A percentile compares a stretch with the other conserved stretches of the same genome.
These are phyloP conservation scores for Terana coerulea DNA, from an alignment of 768 basidiomycete species.

Conservation along the genomic window DNA sequence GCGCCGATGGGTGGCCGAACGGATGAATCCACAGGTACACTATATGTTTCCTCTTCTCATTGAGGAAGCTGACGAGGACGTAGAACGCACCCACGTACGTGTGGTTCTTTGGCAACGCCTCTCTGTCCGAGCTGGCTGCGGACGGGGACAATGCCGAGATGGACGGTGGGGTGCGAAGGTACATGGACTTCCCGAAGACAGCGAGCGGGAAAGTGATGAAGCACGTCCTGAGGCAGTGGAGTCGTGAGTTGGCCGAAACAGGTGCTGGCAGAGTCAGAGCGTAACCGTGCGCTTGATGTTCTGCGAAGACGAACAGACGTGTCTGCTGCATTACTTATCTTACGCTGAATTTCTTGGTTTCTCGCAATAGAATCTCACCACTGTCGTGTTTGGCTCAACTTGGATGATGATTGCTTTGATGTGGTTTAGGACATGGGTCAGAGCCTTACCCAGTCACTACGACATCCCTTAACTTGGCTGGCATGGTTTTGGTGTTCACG, in stretches of 20 bases:
- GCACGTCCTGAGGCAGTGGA: constrained; percentile 70
- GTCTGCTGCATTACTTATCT: no score
- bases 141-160: background rate
- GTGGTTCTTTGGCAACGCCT: constrained; percentile 77
- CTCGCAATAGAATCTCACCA: no score
- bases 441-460: no score
- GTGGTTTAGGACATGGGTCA: no score
- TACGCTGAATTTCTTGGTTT: no score
- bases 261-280: constrained; percentile 34
- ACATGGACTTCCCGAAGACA: constrained; percentile 62
- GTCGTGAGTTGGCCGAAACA: constrained; percentile 46
- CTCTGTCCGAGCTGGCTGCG: constrained; percentile 35
- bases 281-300: no score
- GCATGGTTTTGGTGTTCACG: no score
- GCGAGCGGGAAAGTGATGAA: constrained; percentile 88
- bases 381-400: no score
- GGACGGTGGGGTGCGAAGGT: constrained; percentile 1
- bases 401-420: no score
- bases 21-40: constrained; percentile 78
- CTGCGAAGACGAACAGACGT: no score
- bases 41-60: background rate
- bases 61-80: background rate
- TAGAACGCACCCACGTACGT: constrained; percentile 82
- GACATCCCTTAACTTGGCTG: no score
- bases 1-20: constrained; percentile 45